phyloP scores from a whole-genome alignment of 352 stramenopile species.

The Pythium angustatum region DNA sequence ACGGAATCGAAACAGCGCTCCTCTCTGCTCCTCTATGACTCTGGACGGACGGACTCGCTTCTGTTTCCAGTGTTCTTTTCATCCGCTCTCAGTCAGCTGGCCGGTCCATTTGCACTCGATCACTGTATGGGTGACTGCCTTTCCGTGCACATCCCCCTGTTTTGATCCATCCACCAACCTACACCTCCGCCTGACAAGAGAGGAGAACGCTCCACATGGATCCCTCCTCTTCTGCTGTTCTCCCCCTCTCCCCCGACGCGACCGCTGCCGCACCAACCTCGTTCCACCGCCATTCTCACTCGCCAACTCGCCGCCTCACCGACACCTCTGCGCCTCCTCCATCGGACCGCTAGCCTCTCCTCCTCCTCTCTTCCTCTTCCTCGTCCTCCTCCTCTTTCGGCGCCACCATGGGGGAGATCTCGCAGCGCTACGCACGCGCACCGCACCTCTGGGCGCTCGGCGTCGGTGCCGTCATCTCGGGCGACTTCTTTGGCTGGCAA shows the following conservation, averaged over 20 bases:
- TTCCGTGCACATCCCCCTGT: constrained; percentile 15
- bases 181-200: background rate
- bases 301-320: constrained; percentile 8
- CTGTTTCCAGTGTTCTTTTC: constrained; percentile 8
- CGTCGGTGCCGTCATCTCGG: constrained; percentile 65
- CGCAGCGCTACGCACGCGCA: constrained; percentile 57
- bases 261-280: background rate
- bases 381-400: background rate
- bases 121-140: too few relatives aligned
- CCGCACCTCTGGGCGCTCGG: constrained; percentile 71
- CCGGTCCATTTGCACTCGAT: background rate
- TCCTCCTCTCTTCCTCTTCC: constrained; percentile 6
- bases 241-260: constrained; percentile 1
- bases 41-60: background rate
- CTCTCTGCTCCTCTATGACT: background rate
- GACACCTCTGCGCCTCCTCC: background rate
- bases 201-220: constrained; percentile 5
- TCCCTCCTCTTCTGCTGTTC: constrained; percentile 1
- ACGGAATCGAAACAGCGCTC: background rate
- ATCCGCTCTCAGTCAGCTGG: background rate
- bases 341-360: background rate
- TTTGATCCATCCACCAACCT: background rate
- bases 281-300: constrained; percentile 12
- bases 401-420: constrained; percentile 22
- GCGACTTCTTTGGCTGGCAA: constrained; percentile 79